Conservation (phyloP, 139 green algal genomes). For the Chlamydomonas applanata region DNA sequence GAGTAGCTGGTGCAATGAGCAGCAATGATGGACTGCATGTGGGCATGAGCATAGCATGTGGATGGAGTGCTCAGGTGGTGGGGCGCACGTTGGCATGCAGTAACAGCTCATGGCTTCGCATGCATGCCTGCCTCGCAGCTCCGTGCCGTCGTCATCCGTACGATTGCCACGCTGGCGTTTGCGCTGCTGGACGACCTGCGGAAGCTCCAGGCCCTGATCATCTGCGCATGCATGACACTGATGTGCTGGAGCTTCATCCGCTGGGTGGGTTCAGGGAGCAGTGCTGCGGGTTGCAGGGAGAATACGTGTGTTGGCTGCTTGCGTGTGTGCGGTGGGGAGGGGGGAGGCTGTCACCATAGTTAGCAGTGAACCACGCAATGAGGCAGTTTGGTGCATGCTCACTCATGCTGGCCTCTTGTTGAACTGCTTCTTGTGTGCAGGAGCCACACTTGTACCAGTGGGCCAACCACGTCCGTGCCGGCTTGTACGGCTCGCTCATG, state of each 20-base stretch:
- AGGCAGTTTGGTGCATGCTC: no score
- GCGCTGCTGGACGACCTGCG: conserved; percentile 23
- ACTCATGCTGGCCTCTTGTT: no score
- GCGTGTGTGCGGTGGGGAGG: no score
- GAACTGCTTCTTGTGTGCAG: conserved; percentile 10
- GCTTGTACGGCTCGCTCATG: conserved; percentile 36
- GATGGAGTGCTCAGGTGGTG: no score
- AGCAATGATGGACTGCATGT: no score
- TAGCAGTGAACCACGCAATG: no score
- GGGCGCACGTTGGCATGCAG: no score
- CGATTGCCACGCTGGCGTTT: conserved; percentile 19
- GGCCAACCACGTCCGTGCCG: conserved; percentile 46
- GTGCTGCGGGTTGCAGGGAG: not conserved
- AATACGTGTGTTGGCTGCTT: no score
- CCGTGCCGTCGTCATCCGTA: conserved; percentile 18
- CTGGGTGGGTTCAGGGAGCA: conserved; percentile 3
- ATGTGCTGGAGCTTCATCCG: conserved; percentile 36
- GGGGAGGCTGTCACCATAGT: no score
- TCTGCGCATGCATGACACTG: conserved; percentile 19
- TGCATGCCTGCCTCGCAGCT: not conserved
- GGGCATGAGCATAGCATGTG: no score
- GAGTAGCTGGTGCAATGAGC: no score
- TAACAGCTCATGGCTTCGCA: conserved; percentile 8
- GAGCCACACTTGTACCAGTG: conserved; percentile 43
- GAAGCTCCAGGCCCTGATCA: conserved; percentile 27